Conservation (phyloP, 306 rosid species). For the Nissolia schottii region DNA sequence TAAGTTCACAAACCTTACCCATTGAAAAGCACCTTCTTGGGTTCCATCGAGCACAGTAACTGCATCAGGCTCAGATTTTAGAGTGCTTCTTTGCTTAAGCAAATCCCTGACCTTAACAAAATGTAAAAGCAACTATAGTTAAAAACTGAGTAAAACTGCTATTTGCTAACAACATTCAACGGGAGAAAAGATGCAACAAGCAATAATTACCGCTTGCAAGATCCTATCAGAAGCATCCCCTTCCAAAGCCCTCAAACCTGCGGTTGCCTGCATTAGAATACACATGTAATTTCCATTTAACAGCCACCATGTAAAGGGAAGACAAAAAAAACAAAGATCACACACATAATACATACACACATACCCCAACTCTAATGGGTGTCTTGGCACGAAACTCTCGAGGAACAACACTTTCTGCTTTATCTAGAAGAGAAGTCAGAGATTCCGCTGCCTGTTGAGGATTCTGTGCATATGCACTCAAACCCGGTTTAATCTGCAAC, state of each 20-base stretch:
- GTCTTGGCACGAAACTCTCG: constrained; percentile 62
- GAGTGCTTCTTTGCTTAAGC: constrained; percentile 51
- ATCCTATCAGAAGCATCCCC: constrained; percentile 79
- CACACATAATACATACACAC: too few species aligned
- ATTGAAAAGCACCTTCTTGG: constrained; percentile 93
- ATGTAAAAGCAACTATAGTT: constrained; percentile 1
- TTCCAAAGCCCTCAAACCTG: constrained; percentile 82
- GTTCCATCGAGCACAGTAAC: constrained; percentile 92
- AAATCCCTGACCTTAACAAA: constrained; percentile 74
- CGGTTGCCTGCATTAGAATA: constrained; percentile 72
- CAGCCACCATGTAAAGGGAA: too few species aligned
- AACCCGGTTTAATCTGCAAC: constrained; percentile 60
- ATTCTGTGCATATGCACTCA: constrained; percentile 67
- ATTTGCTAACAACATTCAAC: constrained; percentile 5
- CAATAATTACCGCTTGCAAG: constrained; percentile 70
- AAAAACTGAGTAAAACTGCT: background rate
- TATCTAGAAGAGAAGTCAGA: constrained; percentile 50
- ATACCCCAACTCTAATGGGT: constrained; percentile 93
- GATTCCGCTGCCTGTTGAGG: constrained; percentile 79
- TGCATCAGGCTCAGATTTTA: constrained; percentile 49
- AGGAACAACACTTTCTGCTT: constrained; percentile 77
- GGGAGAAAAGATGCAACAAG: background rate
- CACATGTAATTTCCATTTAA: too few species aligned
- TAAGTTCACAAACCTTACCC: constrained; percentile 59
- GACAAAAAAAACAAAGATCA: too few species aligned